Evolutionary conservation across 2,329 filamentous ascomycete species (phyloP).

Genomic region (Rosellinia necatrix): DNA sequence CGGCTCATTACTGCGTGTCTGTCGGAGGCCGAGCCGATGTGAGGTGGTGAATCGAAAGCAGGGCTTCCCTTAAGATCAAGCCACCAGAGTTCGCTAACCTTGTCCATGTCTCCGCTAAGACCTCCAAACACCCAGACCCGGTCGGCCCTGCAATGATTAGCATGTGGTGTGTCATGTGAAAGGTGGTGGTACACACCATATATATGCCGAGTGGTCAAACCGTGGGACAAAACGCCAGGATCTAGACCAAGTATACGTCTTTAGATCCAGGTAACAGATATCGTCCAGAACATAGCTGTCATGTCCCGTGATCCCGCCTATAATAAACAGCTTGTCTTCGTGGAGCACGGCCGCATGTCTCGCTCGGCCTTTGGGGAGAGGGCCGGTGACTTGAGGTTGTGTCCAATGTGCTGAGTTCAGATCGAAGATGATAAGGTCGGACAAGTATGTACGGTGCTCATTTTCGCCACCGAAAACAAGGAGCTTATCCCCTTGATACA

Average conservation of each 20-base stretch:
- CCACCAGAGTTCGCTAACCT: constrained; percentile 96
- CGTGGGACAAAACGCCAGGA: constrained; percentile 94
- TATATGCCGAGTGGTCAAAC: constrained; percentile 93
- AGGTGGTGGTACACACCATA: constrained; percentile 61
- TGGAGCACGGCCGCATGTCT: constrained; percentile 92
- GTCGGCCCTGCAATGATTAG: constrained; percentile 58
- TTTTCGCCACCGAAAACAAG: constrained; percentile 98
- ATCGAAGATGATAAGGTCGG: constrained; percentile 95
- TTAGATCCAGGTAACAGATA: constrained; percentile 93
- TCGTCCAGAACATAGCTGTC: constrained; percentile 93
- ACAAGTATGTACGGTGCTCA: constrained; percentile 93
- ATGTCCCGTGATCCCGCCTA: constrained; percentile 92
- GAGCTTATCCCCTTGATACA: constrained; percentile 94
- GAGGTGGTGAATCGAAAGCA: constrained; percentile 75
- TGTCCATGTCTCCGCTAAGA: constrained; percentile 94
- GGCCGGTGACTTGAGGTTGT: constrained; percentile 83
- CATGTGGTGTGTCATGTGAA: not conserved
- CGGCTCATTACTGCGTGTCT: constrained; percentile 49
- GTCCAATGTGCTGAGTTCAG: constrained; percentile 95
- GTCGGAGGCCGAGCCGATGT: constrained; percentile 54
- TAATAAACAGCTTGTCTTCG: constrained; percentile 94
- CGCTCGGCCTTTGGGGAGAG: constrained; percentile 85
- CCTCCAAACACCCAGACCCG: constrained; percentile 97
- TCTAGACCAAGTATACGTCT: constrained; percentile 96
- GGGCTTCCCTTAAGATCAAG: constrained; percentile 90